Evolutionary conservation across 2,329 filamentous ascomycete species (phyloP).

Genomic region (Chrysosporium queenslandicum): DNA sequence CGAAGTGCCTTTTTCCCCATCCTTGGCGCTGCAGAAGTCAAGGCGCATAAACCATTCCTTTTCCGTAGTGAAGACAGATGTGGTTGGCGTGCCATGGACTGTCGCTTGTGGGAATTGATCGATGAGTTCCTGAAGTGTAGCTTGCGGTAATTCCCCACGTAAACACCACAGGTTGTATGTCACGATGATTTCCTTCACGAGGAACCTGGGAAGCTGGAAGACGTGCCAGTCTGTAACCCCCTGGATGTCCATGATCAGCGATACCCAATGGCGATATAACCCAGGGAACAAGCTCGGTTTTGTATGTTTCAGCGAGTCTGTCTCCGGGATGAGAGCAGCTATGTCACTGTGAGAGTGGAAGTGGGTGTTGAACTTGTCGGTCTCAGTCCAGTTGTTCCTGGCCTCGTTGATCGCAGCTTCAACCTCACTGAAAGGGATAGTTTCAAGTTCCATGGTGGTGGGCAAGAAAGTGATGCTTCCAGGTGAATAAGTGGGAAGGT

Average conservation of each 20-base stretch:
- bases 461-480: no score
- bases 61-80: conserved; percentile 24
- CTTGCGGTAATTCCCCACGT: conserved; percentile 25
- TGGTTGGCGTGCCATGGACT: conserved; percentile 23
- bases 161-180: conserved; percentile 22
- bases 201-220: conserved; percentile 14
- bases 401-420: conserved; percentile 9
- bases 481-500: no score
- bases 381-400: conserved; percentile 11
- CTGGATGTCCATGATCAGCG: conserved; percentile 32
- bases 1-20: conserved; percentile 25
- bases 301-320: neutral
- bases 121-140: conserved; percentile 26
- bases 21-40: conserved; percentile 38
- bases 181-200: conserved; percentile 21
- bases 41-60: conserved; percentile 34
- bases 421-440: conserved; percentile 14
- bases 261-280: conserved; percentile 37
- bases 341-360: conserved; percentile 28
- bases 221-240: conserved; percentile 19
- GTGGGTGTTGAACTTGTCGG: conserved; percentile 29
- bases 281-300: conserved; percentile 29
- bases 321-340: conserved; percentile 21
- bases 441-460: conserved; percentile 13
- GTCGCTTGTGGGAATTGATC: conserved; percentile 23